Evolutionary conservation across 2,329 filamentous ascomycete genomes (phyloP), one percentile per base, ranked within the genome.

Genomic region (Diplodia seriata): DNA sequence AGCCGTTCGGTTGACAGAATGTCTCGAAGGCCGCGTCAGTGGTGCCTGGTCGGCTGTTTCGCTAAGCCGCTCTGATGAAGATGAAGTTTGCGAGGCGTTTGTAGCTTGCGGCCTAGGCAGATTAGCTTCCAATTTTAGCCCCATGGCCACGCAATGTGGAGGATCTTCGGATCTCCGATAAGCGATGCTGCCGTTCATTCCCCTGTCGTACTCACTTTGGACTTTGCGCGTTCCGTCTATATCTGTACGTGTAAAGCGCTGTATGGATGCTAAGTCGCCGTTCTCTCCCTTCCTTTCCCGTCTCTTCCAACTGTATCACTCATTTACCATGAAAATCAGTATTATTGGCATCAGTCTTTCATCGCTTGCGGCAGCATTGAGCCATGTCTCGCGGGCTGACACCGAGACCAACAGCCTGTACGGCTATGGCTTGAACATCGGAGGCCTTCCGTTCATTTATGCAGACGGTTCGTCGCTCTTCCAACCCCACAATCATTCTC

Each of bases 71-170:
- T 56, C n/a, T 4, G 33, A 56, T 20, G 31, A 31, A 31, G 20
- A 29, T 59, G 56, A 29, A 29, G 56, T 59, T 23, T 38, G 36
- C 23, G 56, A 59, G 56, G 56, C 56, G 56, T 26, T 47, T 29
- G 18, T 56, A 38, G 54, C n/a, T 47, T 23, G 54, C 8, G 33
- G 54, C 56, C 54, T 59, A 59, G 23, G 56, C 56, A 59, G 15
- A 59, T 59, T 59, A 59, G 54, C 36, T 36, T 20, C 56, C 56
- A 59, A 31, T 59, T 59, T 59, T 43, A 59, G 38, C 23, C n/a
- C 15, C 36, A 47, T 18, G 56, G 18, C 12, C 56, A 59, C 56
- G 56, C 36, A 59, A 59, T 29, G 36, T 47, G 56, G 36, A 59
- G 56, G 36, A 59, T 59, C 56, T n/a, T 59, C 56, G 38, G 36